Evolutionary conservation across 805 yeast species (phyloP).

Genomic region (Cyberlindnera sargentensis): DNA sequence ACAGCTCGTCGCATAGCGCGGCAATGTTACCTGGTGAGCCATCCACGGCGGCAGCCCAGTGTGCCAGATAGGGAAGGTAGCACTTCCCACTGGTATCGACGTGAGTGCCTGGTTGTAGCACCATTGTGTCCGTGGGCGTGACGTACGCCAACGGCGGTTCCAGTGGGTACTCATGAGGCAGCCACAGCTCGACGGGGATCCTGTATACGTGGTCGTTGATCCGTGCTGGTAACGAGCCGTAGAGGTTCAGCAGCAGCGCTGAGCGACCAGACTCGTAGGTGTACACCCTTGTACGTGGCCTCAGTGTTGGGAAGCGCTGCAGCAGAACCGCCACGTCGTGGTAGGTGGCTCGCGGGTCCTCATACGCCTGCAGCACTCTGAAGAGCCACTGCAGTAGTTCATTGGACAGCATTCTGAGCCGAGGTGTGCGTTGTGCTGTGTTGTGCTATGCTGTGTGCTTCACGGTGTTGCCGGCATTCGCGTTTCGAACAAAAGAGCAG

Average conservation of each 20-base stretch:
- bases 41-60: slow-evolving; percentile 29
- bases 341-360: slow-evolving; percentile 49
- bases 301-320: slow-evolving; percentile 43
- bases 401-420: slow-evolving; percentile 13
- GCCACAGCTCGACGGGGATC: slow-evolving; percentile 68
- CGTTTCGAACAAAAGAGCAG: too few species aligned
- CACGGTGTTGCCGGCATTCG: too few species aligned
- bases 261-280: slow-evolving; percentile 53
- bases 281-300: slow-evolving; percentile 63
- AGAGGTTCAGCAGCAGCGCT: slow-evolving; percentile 52
- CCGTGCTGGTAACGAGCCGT: slow-evolving; percentile 44
- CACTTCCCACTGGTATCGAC: slow-evolving; percentile 68
- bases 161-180: slow-evolving; percentile 67
- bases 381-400: slow-evolving; percentile 50
- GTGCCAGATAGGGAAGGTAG: slow-evolving; percentile 56
- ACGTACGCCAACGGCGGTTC: slow-evolving; percentile 62
- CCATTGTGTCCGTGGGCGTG: slow-evolving; percentile 40
- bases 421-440: neutral
- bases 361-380: slow-evolving; percentile 51
- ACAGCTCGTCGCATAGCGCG: slow-evolving; percentile 24
- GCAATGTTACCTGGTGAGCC: slow-evolving; percentile 46
- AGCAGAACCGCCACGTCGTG: slow-evolving; percentile 54
- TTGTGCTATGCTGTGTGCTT: neutral
- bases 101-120: slow-evolving; percentile 52
- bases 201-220: slow-evolving; percentile 26